phyloP scores from a whole-genome alignment of 805 yeast genomes.

The Ogataea nitratoaversa region DNA sequence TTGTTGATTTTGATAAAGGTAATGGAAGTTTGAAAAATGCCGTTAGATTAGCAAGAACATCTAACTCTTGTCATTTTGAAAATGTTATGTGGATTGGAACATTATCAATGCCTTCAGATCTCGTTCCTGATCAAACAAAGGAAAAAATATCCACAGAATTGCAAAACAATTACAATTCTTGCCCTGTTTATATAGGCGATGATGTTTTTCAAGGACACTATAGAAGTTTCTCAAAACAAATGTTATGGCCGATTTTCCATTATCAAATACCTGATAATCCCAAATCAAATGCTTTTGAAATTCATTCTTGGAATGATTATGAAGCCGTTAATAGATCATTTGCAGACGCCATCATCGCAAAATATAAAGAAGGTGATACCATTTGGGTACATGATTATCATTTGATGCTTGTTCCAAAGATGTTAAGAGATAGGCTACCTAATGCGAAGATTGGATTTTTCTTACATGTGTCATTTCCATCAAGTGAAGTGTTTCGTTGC shows the following conservation, averaged over 20 bases:
- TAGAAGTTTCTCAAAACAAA: constrained; percentile 86
- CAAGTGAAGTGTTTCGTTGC: constrained; percentile 91
- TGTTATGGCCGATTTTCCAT: constrained; percentile 91
- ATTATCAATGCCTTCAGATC: constrained; percentile 86
- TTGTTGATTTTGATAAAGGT: constrained; percentile 67
- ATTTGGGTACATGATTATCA: constrained; percentile 97
- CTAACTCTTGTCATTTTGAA: constrained; percentile 31
- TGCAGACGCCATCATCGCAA: constrained; percentile 68
- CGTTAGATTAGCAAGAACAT: constrained; percentile 52
- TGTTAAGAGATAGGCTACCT: constrained; percentile 75
- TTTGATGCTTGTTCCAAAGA: constrained; percentile 75
- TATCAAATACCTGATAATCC: constrained; percentile 96
- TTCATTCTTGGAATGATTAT: constrained; percentile 89
- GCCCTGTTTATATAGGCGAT: constrained; percentile 72
- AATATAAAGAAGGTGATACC: constrained; percentile 69
- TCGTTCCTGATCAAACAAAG: constrained; percentile 55
- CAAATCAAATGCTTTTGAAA: constrained; percentile 90
- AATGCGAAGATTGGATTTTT: constrained; percentile 87
- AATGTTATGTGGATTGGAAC: constrained; percentile 81
- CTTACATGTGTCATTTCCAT: constrained; percentile 91
- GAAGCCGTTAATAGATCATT: constrained; percentile 67
- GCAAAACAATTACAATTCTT: constrained; percentile 46
- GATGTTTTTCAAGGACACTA: constrained; percentile 86
- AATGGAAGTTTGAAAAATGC: constrained; percentile 90
- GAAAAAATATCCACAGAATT: constrained; percentile 48